Evolutionary conservation across 2,329 filamentous ascomycete species (phyloP).

Genomic region (Cercospora zeae-maydis): DNA sequence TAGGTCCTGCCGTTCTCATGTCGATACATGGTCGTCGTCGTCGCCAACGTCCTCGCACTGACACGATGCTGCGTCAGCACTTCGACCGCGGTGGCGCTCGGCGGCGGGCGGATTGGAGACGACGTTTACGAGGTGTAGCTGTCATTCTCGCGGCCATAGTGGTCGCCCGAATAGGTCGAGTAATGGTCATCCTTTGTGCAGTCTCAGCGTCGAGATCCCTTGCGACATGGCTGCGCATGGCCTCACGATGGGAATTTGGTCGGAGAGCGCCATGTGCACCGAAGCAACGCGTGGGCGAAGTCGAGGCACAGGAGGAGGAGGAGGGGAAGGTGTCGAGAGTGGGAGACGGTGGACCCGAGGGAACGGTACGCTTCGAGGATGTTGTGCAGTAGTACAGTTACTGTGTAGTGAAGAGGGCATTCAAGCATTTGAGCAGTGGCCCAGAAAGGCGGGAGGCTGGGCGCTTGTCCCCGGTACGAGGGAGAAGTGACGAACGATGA

Average conservation of each 20-base stretch:
- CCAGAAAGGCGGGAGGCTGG: background rate
- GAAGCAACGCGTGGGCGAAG: background rate
- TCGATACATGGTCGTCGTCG: conserved; percentile 40
- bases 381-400: background rate
- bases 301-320: background rate
- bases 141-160: conserved; percentile 12
- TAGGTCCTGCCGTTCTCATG: conserved; percentile 38
- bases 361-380: background rate
- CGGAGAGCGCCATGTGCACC: conserved; percentile 14
- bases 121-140: conserved; percentile 26
- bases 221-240: conserved; percentile 22
- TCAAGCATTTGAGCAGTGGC: background rate
- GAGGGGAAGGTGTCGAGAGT: no score
- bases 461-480: background rate
- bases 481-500: background rate
- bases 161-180: conserved; percentile 18
- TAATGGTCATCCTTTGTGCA: conserved; percentile 23
- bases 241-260: conserved; percentile 24
- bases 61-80: conserved; percentile 15
- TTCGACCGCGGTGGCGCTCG: background rate
- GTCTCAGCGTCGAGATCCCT: conserved; percentile 10
- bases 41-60: conserved; percentile 39
- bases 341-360: background rate
- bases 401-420: background rate
- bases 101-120: background rate